Percentiles rank a stretch among this genome's conserved stretches.
Evolutionary conservation across 352 stramenopile genomes (phyloP).

Genomic region (Phytophthora niederhauseri): DNA sequence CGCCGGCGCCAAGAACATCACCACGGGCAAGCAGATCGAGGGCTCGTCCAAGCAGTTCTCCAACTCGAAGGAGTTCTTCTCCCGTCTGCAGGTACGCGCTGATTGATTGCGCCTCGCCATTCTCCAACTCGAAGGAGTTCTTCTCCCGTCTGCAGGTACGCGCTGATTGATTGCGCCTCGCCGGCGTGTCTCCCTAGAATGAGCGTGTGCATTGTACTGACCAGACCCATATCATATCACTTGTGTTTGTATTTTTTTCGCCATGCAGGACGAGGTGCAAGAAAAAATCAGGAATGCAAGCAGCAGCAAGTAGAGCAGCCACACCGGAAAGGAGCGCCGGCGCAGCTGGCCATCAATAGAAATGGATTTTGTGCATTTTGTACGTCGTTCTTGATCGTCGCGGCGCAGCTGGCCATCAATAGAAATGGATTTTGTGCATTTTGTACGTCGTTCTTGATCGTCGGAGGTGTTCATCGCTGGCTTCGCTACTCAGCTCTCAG

Average conservation of each 20-base stretch:
- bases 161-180: constrained; percentile 16
- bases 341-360: constrained; percentile 37
- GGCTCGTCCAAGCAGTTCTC: constrained; percentile 85
- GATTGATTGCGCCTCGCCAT: constrained; percentile 32
- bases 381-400: constrained; percentile 12
- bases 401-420: constrained; percentile 29
- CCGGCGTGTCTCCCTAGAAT: constrained; percentile 7
- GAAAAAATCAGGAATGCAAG: constrained; percentile 47
- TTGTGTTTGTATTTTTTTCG: constrained; percentile 5
- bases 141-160: constrained; percentile 77
- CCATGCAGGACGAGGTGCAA: constrained; percentile 48
- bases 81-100: constrained; percentile 60
- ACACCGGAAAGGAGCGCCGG: constrained; percentile 3
- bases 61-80: constrained; percentile 91
- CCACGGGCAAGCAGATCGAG: constrained; percentile 83
- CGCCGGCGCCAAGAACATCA: constrained; percentile 81
- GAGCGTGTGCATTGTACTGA: constrained; percentile 9
- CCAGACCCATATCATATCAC: constrained; percentile 14
- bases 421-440: too few relatives aligned
- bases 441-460: constrained; percentile 10
- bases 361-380: constrained; percentile 42
- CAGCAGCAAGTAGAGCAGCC: constrained; percentile 36
- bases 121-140: constrained; percentile 91
- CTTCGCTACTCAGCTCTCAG: constrained; percentile 1
- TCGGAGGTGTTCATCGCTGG: not conserved